phyloP scores from a whole-genome alignment of 106 monocot genomes.

The Dioscorea zingiberensis region DNA sequence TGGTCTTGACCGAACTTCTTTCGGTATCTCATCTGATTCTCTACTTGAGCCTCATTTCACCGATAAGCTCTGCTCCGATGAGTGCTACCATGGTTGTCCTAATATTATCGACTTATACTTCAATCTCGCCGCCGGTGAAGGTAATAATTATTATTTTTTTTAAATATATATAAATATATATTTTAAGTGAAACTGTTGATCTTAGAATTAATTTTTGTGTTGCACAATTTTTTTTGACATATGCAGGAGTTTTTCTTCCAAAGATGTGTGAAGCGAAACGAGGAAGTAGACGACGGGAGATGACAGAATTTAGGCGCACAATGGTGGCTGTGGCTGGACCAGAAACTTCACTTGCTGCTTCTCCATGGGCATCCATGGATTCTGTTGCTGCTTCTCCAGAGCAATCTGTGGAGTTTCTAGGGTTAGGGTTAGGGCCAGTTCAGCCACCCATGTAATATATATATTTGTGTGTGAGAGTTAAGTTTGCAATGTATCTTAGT shows the following conservation, averaged over 20 bases:
- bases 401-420: not conserved
- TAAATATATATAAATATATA: too few species aligned
- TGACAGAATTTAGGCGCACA: conserved; percentile 14
- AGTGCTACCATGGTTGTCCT: conserved; percentile 22
- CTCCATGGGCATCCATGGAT: conserved; percentile 1
- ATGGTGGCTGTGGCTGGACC: not conserved
- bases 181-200: too few species aligned
- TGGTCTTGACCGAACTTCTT: conserved; percentile 21
- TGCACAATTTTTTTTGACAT: too few species aligned
- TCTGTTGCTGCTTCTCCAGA: not conserved
- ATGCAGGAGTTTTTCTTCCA: conserved; percentile 24
- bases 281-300: conserved; percentile 7
- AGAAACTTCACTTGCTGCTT: not conserved
- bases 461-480: too few species aligned
- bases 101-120: conserved; percentile 49
- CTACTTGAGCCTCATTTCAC: conserved; percentile 22
- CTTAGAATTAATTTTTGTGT: too few species aligned
- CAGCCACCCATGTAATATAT: not conserved
- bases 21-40: conserved; percentile 36
- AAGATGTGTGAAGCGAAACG: conserved; percentile 8
- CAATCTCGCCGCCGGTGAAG: conserved; percentile 46
- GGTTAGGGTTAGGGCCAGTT: not conserved
- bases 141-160: too few species aligned
- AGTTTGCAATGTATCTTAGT: too few species aligned
- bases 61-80: conserved; percentile 27